A percentile compares a stretch with the other conserved stretches of the same genome.
Evolutionary conservation across 148 eudicot species (phyloP).

Genomic region (Amaranthus cruentus): DNA sequence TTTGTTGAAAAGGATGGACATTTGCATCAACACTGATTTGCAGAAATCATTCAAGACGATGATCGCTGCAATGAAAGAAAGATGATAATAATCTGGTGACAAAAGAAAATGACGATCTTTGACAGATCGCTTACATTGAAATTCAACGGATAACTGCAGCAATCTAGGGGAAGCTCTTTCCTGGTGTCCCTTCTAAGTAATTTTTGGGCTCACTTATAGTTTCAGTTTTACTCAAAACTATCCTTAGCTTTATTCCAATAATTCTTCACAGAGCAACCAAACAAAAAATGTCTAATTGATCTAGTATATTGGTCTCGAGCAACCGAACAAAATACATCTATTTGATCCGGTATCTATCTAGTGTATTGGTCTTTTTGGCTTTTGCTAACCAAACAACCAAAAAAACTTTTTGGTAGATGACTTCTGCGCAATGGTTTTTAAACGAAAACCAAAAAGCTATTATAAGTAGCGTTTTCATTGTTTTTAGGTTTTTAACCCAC

Average conservation of each 20-base stretch:
- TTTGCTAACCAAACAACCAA: too few species aligned
- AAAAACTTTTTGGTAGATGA: background rate
- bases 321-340: background rate
- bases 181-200: constrained; percentile 29
- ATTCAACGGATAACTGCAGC: constrained; percentile 97
- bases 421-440: too few species aligned
- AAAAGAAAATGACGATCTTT: constrained; percentile 65
- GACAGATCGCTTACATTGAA: constrained; percentile 87
- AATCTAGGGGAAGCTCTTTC: constrained; percentile 63
- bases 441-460: background rate
- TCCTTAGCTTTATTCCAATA: background rate
- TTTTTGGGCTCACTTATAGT: background rate
- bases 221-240: background rate
- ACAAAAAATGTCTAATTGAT: background rate
- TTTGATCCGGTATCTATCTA: background rate
- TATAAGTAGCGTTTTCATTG: background rate
- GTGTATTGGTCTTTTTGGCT: too few species aligned
- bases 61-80: constrained; percentile 62
- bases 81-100: constrained; percentile 48
- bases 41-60: constrained; percentile 59
- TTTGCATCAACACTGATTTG: constrained; percentile 78
- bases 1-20: constrained; percentile 73
- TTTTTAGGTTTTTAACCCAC: too few species aligned
- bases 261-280: background rate
- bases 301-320: background rate